phyloP scores from a whole-genome alignment of 257 asterid genomes.

The Nicotiana benthamiana region DNA sequence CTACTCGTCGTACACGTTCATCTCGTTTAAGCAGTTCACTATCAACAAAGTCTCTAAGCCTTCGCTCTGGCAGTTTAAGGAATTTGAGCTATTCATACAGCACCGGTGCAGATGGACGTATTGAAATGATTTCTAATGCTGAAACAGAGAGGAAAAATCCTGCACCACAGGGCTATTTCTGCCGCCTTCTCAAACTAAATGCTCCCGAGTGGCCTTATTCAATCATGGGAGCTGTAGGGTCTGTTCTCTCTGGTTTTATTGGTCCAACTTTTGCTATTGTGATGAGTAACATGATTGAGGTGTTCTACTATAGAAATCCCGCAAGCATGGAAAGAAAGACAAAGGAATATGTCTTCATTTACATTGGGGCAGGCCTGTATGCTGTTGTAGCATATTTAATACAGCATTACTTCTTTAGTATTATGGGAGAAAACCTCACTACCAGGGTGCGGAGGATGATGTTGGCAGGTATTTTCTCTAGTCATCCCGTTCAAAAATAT shows the following conservation, averaged over 20 bases:
- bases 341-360: constrained; percentile 80
- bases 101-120: constrained; percentile 94
- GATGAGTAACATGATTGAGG: constrained; percentile 96
- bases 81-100: constrained; percentile 89
- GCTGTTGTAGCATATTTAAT: constrained; percentile 88
- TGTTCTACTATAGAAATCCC: constrained; percentile 68
- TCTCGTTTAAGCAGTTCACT: constrained; percentile 80
- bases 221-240: constrained; percentile 90
- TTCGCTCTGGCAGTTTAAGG: constrained; percentile 90
- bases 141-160: constrained; percentile 81
- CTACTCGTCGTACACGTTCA: constrained; percentile 81
- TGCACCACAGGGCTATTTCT: constrained; percentile 81
- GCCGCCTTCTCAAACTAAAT: constrained; percentile 72
- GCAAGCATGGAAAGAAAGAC: constrained; percentile 78
- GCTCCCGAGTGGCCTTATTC: constrained; percentile 99
- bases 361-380: constrained; percentile 83
- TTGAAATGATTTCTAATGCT: constrained; percentile 92
- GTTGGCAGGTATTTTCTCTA: constrained; percentile 70
- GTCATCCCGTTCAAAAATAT: not conserved
- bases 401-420: constrained; percentile 95
- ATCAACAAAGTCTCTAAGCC: constrained; percentile 91
- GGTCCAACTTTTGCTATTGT: constrained; percentile 93
- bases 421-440: constrained; percentile 95
- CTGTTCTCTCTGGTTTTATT: constrained; percentile 82
- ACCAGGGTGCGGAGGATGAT: constrained; percentile 96